phyloP scores from a whole-genome alignment of 176 grass and related monocot genomes.

The Juncus effusus region DNA sequence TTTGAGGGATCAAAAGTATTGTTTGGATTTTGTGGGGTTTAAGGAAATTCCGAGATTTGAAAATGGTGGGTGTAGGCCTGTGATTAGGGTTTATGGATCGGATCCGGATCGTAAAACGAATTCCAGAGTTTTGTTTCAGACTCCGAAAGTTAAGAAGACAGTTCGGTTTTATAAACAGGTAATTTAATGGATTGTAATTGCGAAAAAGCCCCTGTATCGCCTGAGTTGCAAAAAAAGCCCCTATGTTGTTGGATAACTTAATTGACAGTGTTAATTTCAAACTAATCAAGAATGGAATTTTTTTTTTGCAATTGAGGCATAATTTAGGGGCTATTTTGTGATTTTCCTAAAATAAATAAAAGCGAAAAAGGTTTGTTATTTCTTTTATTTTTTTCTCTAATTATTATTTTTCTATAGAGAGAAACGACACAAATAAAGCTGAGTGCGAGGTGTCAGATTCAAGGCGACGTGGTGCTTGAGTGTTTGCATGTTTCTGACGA shows the following conservation, averaged over 20 bases:
- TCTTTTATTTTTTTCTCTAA: background rate
- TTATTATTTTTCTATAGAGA: slow-evolving; percentile 37
- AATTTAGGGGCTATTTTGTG: too few relatives aligned
- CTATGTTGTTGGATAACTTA: too few relatives aligned
- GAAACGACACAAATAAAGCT: slow-evolving; percentile 35
- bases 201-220: background rate
- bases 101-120: slow-evolving; percentile 66
- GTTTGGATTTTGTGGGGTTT: slow-evolving; percentile 59
- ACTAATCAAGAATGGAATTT: too few relatives aligned
- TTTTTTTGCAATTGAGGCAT: too few relatives aligned
- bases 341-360: too few relatives aligned
- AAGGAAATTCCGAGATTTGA: slow-evolving; percentile 67
- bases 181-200: background rate
- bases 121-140: slow-evolving; percentile 67
- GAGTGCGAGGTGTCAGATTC: slow-evolving; percentile 34
- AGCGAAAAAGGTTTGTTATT: too few relatives aligned
- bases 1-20: slow-evolving; percentile 46
- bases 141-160: slow-evolving; percentile 62
- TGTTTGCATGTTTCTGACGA: slow-evolving; percentile 67
- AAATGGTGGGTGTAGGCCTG: slow-evolving; percentile 60
- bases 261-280: too few relatives aligned
- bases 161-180: slow-evolving; percentile 78
- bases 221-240: too few relatives aligned
- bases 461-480: slow-evolving; percentile 83
- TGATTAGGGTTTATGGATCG: slow-evolving; percentile 67